These are phyloP conservation scores for Suillus sp. DNA, from an alignment of 768 basidiomycete species.

Conservation along the genomic window DNA sequence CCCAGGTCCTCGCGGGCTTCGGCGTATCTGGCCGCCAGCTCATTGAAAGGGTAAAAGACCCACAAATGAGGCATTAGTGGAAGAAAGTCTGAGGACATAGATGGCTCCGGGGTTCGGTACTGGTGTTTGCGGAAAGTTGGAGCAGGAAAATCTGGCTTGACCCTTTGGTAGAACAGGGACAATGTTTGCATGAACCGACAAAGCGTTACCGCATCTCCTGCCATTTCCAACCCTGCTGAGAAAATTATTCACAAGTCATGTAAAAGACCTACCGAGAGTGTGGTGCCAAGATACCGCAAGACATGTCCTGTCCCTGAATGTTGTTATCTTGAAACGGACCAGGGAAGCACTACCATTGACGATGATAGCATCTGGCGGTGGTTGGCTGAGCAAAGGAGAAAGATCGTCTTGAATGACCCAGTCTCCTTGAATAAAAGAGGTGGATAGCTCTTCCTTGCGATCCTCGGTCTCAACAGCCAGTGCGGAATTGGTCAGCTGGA, in stretches of 20 bases:
- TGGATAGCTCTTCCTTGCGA: conserved; percentile 7
- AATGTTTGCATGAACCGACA: conserved; percentile 32
- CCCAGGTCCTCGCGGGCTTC: conserved; percentile 17
- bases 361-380: conserved; percentile 17
- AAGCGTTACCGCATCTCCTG: conserved; percentile 34
- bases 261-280: conserved; percentile 28
- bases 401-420: conserved; percentile 32
- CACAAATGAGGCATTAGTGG: conserved; percentile 31
- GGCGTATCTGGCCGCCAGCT: conserved; percentile 22
- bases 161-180: conserved; percentile 33
- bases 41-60: conserved; percentile 17
- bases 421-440: conserved; percentile 23
- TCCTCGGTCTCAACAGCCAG: conserved; percentile 22
- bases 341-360: conserved; percentile 24
- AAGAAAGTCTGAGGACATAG: conserved; percentile 18
- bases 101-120: conserved; percentile 21
- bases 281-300: conserved; percentile 40
- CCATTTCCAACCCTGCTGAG: conserved; percentile 1
- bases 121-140: conserved; percentile 31
- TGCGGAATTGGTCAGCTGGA: conserved; percentile 25
- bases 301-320: conserved; percentile 27
- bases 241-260: background rate
- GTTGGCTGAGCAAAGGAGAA: conserved; percentile 21
- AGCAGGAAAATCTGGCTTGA: conserved; percentile 9
- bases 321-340: conserved; percentile 31